These are phyloP conservation scores for Gyrodon lividus DNA, from an alignment of 768 basidiomycete species.

Conservation along the genomic window DNA sequence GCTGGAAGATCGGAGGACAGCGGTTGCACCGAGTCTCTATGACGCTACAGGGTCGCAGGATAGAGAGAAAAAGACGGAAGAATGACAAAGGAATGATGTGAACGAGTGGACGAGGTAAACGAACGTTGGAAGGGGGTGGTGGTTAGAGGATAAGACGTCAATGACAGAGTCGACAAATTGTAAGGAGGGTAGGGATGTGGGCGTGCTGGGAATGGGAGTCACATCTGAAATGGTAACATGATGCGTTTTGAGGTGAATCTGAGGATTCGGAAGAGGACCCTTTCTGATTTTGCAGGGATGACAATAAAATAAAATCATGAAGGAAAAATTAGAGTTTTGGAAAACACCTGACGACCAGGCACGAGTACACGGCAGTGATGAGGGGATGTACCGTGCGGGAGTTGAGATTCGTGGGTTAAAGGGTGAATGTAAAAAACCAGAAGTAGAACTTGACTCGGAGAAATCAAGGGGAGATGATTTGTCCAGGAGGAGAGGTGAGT, in stretches of 20 bases:
- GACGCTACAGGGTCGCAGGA: constrained; percentile 1
- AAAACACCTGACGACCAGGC: constrained; percentile 28
- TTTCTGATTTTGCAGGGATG: background rate
- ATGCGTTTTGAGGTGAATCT: background rate
- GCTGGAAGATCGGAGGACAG: background rate
- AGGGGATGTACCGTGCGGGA: constrained; percentile 20
- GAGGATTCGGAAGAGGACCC: background rate
- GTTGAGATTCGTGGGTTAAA: constrained; percentile 10
- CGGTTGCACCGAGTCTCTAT: background rate
- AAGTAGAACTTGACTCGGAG: background rate
- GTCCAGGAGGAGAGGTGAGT: constrained; percentile 14
- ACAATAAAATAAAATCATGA: constrained; percentile 9
- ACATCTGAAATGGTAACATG: background rate
- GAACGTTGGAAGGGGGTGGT: too few species aligned
- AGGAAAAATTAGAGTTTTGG: constrained; percentile 18
- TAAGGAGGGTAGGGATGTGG: too few species aligned
- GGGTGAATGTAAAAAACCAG: constrained; percentile 1
- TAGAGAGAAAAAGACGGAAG: background rate
- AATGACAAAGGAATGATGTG: too few species aligned
- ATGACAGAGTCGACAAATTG: too few species aligned
- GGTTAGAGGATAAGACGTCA: too few species aligned
- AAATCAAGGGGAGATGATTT: background rate
- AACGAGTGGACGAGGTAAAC: background rate
- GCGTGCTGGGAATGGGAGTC: too few species aligned
- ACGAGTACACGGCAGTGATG: constrained; percentile 18